A percentile compares a stretch with the other conserved stretches of the same genome.
These are phyloP conservation scores for Haplosporangium sp. DNA, from an alignment of 371 early-diverging fungal genomes.

Conservation along the genomic window DNA sequence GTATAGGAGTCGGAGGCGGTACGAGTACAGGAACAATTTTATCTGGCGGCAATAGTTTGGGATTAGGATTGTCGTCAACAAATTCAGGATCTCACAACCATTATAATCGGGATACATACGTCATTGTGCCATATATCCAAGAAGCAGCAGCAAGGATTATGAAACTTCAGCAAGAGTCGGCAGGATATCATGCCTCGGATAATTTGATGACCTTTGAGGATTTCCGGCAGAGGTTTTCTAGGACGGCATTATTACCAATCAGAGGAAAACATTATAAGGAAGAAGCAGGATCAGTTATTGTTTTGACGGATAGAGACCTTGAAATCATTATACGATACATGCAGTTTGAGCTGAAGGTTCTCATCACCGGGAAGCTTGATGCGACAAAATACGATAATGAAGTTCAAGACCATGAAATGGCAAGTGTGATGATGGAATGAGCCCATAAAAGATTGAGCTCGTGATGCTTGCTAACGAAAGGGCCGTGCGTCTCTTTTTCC, in stretches of 20 bases:
- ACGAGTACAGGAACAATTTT: conserved; percentile 14
- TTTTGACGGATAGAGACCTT: conserved; percentile 47
- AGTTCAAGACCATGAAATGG: conserved; percentile 43
- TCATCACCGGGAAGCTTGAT: conserved; percentile 35
- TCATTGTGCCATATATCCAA: conserved; percentile 30
- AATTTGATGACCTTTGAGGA: conserved; percentile 54
- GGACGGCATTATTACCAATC: conserved; percentile 41
- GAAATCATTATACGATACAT: conserved; percentile 46
- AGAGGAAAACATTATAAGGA: conserved; percentile 20
- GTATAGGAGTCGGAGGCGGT: conserved; percentile 15
- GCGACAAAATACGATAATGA: conserved; percentile 18
- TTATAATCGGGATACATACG: conserved; percentile 28
- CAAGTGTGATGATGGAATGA: background rate
- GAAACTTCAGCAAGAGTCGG: conserved; percentile 34
- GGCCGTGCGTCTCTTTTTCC: background rate
- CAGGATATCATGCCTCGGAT: conserved; percentile 36
- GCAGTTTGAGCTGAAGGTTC: conserved; percentile 40
- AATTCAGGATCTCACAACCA: background rate
- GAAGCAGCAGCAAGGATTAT: conserved; percentile 44
- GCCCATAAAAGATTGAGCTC: background rate
- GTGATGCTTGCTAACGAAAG: background rate
- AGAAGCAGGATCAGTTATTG: conserved; percentile 24
- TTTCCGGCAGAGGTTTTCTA: conserved; percentile 47
- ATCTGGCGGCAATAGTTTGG: conserved; percentile 18
- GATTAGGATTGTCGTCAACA: conserved; percentile 14